phyloP scores from a whole-genome alignment of 371 early-diverging fungal genomes.

The Mucor irregularis region DNA sequence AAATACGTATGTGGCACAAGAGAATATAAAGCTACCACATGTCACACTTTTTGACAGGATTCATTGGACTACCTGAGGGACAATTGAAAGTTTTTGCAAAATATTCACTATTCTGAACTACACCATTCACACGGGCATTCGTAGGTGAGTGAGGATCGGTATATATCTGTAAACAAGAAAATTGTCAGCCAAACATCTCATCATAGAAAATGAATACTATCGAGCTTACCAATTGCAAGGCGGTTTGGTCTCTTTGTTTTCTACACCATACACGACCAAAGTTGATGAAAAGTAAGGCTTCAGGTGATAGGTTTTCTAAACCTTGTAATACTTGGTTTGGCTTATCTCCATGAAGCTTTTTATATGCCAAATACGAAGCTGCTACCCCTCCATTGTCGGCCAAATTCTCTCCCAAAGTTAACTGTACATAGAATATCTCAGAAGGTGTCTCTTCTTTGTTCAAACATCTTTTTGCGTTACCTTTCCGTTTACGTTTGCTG shows the following conservation, averaged over 20 bases:
- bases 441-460: neutral
- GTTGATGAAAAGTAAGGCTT: constrained; percentile 48
- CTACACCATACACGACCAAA: constrained; percentile 46
- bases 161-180: constrained; percentile 21
- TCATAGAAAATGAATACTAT: neutral
- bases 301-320: constrained; percentile 28
- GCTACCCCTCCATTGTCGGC: constrained; percentile 76
- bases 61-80: constrained; percentile 43
- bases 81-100: constrained; percentile 65
- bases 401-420: constrained; percentile 74
- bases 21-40: constrained; percentile 39
- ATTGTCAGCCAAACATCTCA: neutral
- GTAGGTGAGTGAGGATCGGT: constrained; percentile 51
- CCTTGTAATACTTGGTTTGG: constrained; percentile 22
- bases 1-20: too few species aligned
- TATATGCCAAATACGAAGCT: constrained; percentile 41
- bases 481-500: constrained; percentile 42
- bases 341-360: constrained; percentile 14
- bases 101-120: constrained; percentile 48
- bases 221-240: constrained; percentile 17
- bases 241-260: constrained; percentile 18
- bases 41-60: constrained; percentile 41
- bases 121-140: constrained; percentile 52
- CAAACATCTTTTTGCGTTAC: neutral
- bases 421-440: neutral